Evolutionary conservation across 148 eudicot species (phyloP).

Genomic region (Camellia sinensis): DNA sequence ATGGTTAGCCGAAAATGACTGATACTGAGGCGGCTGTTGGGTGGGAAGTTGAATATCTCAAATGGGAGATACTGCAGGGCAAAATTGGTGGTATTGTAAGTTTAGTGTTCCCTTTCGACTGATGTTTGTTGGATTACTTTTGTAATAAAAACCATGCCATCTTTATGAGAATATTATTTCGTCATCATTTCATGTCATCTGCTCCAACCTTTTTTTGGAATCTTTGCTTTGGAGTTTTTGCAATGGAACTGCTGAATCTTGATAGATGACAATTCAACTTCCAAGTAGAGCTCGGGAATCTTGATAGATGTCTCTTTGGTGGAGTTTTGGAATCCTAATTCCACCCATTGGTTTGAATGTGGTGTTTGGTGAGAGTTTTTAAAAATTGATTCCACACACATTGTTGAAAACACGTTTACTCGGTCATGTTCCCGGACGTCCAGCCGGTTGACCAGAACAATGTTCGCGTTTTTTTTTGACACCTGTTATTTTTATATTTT

Average conservation of each 20-base stretch:
- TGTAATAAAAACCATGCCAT: background rate
- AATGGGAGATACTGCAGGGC: background rate
- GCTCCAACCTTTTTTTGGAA: background rate
- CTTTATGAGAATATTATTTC: background rate
- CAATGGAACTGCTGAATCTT: background rate
- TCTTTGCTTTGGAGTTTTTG: background rate
- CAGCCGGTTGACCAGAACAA: no score
- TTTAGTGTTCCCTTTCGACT: background rate
- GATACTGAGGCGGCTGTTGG: background rate
- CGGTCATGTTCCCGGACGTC: no score
- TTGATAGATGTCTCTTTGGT: no score
- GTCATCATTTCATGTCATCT: background rate
- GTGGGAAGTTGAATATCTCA: background rate
- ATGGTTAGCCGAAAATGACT: constrained; percentile 7
- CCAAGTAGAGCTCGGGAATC: no score
- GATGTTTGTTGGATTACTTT: background rate
- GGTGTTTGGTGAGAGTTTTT: no score
- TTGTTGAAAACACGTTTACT: no score
- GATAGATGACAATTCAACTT: background rate
- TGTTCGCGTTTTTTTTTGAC: no score
- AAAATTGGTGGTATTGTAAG: background rate
- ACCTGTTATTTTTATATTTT: no score
- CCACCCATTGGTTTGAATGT: no score
- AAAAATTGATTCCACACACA: no score
- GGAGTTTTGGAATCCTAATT: no score